Percentiles rank a stretch among this genome's conserved stretches.
These are phyloP conservation scores for Cordyceps fumosorosea DNA, from an alignment of 2,329 filamentous ascomycete genomes.

Conservation along the genomic window DNA sequence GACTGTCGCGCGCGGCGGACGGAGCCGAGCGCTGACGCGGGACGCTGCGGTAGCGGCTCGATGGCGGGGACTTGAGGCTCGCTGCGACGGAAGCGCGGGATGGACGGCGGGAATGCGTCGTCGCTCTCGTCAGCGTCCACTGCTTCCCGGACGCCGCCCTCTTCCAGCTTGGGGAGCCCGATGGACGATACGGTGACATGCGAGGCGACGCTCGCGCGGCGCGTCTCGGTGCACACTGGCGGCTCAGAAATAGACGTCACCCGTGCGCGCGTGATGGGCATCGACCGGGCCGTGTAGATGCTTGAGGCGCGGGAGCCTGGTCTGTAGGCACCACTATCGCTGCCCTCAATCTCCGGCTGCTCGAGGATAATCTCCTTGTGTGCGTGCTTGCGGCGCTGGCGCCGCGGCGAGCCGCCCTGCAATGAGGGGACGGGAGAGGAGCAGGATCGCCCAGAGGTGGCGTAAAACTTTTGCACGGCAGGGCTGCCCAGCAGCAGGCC, in stretches of 20 bases:
- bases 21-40: neutral
- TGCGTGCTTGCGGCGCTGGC: neutral
- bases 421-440: neutral
- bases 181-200: neutral
- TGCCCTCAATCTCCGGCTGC: neutral
- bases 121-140: neutral
- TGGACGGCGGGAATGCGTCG: slow-evolving; percentile 3
- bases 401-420: neutral
- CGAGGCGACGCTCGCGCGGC: neutral
- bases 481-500: slow-evolving; percentile 26
- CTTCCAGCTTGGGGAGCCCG: neutral
- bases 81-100: slow-evolving; percentile 1
- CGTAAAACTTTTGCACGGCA: slow-evolving; percentile 31
- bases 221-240: neutral
- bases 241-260: neutral
- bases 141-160: neutral
- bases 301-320: neutral
- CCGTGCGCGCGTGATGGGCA: neutral
- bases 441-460: slow-evolving; percentile 6
- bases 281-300: neutral
- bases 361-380: slow-evolving; percentile 1
- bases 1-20: slow-evolving; percentile 8
- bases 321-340: neutral
- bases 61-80: neutral
- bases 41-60: neutral